Percentiles rank a stretch among this genome's conserved stretches.
phyloP scores from a whole-genome alignment of 495 filamentous ascomycete genomes.

The Podospora appendiculata region DNA sequence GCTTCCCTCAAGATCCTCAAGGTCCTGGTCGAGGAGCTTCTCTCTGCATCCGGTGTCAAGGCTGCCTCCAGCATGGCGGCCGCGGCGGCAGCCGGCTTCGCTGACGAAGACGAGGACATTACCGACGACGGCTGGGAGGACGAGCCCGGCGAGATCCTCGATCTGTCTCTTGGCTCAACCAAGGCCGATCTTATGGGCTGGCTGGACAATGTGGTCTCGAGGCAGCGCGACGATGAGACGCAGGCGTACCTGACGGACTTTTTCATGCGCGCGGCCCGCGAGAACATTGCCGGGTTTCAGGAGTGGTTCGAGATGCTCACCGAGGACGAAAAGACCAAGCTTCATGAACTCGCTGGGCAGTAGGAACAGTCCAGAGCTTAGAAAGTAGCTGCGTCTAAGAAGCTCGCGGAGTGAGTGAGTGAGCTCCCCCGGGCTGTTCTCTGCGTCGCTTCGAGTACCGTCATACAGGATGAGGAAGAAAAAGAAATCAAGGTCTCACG shows the following conservation, averaged over 20 bases:
- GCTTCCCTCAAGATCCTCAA: constrained; percentile 93
- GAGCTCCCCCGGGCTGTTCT: no score
- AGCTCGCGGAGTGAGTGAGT: not conserved
- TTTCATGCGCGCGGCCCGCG: constrained; percentile 59
- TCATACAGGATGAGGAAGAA: no score
- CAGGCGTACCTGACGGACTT: constrained; percentile 76
- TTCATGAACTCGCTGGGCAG: constrained; percentile 38
- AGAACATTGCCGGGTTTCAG: constrained; percentile 65
- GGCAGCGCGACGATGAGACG: constrained; percentile 85
- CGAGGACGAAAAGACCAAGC: constrained; percentile 65
- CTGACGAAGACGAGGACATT: constrained; percentile 53
- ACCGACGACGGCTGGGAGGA: constrained; percentile 87
- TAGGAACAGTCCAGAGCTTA: constrained; percentile 5
- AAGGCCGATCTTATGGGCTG: constrained; percentile 75
- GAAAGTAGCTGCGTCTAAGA: not conserved
- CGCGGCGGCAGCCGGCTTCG: constrained; percentile 42
- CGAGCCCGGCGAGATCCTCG: constrained; percentile 56
- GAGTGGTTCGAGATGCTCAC: constrained; percentile 63
- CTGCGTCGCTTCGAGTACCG: no score
- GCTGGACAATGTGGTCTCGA: constrained; percentile 48
- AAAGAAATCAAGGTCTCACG: no score
- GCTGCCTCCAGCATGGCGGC: constrained; percentile 40
- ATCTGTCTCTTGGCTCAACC: constrained; percentile 58
- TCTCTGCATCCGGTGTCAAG: constrained; percentile 46
- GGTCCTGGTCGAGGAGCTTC: constrained; percentile 84